phyloP scores from a whole-genome alignment of 495 filamentous ascomycete genomes.

The Aspergillus conjunctus region DNA sequence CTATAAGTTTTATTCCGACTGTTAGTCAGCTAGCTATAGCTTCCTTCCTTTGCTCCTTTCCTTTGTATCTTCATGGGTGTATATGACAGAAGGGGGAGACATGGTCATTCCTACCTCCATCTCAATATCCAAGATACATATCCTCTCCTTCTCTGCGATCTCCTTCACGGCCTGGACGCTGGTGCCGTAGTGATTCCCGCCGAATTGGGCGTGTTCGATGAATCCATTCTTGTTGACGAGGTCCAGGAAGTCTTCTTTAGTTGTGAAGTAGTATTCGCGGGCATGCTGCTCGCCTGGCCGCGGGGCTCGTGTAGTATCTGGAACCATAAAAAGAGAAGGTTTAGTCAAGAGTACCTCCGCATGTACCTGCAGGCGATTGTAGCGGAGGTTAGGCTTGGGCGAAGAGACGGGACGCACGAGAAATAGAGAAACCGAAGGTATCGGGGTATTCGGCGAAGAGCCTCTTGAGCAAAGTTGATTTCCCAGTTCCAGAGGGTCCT shows the following conservation, averaged over 20 bases:
- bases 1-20: constrained; percentile 36
- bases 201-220: constrained; percentile 86
- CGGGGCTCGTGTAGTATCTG: constrained; percentile 77
- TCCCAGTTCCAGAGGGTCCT: constrained; percentile 83
- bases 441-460: constrained; percentile 70
- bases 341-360: neutral
- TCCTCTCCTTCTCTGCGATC: constrained; percentile 58
- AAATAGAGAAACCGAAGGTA: constrained; percentile 80
- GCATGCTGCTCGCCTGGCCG: constrained; percentile 75
- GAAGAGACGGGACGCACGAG: constrained; percentile 42
- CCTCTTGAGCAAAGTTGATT: constrained; percentile 79
- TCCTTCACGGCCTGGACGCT: constrained; percentile 73
- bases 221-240: constrained; percentile 73
- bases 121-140: constrained; percentile 74
- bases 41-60: neutral
- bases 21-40: constrained; percentile 13
- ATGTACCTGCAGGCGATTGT: too few species aligned
- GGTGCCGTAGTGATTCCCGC: constrained; percentile 89
- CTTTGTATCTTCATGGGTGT: constrained; percentile 66
- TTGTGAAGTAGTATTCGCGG: constrained; percentile 79
- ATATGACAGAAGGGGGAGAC: constrained; percentile 30
- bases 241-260: constrained; percentile 66
- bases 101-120: constrained; percentile 66
- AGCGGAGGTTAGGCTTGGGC: too few species aligned
- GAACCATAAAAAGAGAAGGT: neutral